Evolutionary conservation across 2,329 filamentous ascomycete genomes (phyloP).

Genomic region (Aspergillus sp.): DNA sequence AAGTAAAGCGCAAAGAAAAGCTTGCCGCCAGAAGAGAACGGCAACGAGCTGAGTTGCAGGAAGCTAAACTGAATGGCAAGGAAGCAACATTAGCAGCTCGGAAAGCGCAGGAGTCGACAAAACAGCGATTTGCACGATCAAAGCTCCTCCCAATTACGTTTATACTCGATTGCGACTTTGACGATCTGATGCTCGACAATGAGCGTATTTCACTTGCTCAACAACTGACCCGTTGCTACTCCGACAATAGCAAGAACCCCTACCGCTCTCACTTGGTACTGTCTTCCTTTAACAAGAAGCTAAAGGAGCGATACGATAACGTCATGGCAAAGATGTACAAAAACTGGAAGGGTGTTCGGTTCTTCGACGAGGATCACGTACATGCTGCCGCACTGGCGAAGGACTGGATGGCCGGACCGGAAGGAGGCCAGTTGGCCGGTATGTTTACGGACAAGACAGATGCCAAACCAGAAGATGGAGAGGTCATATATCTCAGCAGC

Average conservation of each 20-base stretch:
- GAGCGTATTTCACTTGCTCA: slow-evolving; percentile 77
- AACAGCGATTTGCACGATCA: slow-evolving; percentile 28
- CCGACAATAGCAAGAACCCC: slow-evolving; percentile 69
- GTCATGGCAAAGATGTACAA: slow-evolving; percentile 66
- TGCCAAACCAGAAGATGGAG: slow-evolving; percentile 40
- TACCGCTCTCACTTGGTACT: slow-evolving; percentile 70
- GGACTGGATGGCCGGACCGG: slow-evolving; percentile 58
- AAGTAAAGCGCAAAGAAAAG: slow-evolving; percentile 55
- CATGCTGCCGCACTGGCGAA: slow-evolving; percentile 62
- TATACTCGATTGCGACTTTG: slow-evolving; percentile 87
- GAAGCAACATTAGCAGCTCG: slow-evolving; percentile 20
- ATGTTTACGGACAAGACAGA: slow-evolving; percentile 45
- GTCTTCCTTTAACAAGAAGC: slow-evolving; percentile 68
- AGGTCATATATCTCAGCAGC: slow-evolving; percentile 83
- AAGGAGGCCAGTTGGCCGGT: slow-evolving; percentile 57
- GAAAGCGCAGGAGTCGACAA: slow-evolving; percentile 18
- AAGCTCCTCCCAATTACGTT: slow-evolving; percentile 70
- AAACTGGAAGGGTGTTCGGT: slow-evolving; percentile 73
- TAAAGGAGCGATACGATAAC: slow-evolving; percentile 76
- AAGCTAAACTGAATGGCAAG: slow-evolving; percentile 23
- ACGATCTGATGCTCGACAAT: slow-evolving; percentile 80
- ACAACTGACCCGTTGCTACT: slow-evolving; percentile 84
- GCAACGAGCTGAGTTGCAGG: slow-evolving; percentile 36
- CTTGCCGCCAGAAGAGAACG: slow-evolving; percentile 49
- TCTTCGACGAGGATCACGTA: slow-evolving; percentile 70